phyloP scores from a whole-genome alignment of 164 flowering plant species.

The Vitis riparia region DNA sequence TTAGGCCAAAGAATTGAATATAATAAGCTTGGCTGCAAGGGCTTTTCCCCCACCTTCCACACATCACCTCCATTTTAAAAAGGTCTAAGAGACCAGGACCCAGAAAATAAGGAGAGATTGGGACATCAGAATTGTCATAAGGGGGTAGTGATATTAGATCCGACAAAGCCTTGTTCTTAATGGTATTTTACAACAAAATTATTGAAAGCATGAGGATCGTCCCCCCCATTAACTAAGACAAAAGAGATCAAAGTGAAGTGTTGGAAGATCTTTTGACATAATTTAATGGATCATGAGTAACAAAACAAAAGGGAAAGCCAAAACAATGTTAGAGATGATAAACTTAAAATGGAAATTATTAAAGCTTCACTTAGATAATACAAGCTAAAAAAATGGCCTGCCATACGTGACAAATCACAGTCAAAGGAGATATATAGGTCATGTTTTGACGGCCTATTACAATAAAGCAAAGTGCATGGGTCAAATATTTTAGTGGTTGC shows the following conservation, averaged over 20 bases:
- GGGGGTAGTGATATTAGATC: slow-evolving; percentile 28
- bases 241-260: background rate
- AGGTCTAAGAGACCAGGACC: slow-evolving; percentile 8
- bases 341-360: background rate
- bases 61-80: background rate
- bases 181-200: background rate
- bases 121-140: slow-evolving; percentile 10
- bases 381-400: no score
- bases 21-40: background rate
- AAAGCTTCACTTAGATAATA: no score
- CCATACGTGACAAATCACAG: no score
- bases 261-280: slow-evolving; percentile 3
- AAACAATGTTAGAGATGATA: slow-evolving; percentile 3
- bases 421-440: no score
- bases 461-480: no score
- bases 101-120: slow-evolving; percentile 31
- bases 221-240: slow-evolving; percentile 6
- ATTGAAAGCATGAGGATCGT: slow-evolving; percentile 9
- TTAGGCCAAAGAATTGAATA: background rate
- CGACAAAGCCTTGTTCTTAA: background rate
- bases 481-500: no score
- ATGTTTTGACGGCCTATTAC: no score
- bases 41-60: background rate
- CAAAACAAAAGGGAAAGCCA: slow-evolving; percentile 6
- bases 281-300: background rate